These are phyloP conservation scores for Candida sojae DNA, from an alignment of 1,139 yeast genomes.

Conservation along the genomic window DNA sequence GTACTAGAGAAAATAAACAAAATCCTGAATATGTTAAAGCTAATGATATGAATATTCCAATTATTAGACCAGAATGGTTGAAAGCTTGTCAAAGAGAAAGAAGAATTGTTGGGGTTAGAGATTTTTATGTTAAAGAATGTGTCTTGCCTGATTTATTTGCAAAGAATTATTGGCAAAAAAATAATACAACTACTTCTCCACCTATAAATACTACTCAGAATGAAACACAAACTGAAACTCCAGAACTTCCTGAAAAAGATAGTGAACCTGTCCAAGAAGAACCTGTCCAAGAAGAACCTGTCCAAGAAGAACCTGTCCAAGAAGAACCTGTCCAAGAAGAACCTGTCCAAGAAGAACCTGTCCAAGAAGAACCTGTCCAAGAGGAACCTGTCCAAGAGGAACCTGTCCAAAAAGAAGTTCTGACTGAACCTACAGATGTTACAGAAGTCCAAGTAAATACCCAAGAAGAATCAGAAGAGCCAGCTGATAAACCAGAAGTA, in stretches of 20 bases:
- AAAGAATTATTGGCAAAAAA: constrained; percentile 42
- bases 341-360: constrained; percentile 17
- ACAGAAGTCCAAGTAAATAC: neutral
- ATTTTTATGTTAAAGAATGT: constrained; percentile 64
- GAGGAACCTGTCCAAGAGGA: constrained; percentile 16
- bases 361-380: constrained; percentile 19
- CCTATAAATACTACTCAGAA: neutral
- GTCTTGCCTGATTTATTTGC: constrained; percentile 50
- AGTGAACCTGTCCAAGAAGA: neutral
- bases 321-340: constrained; percentile 13
- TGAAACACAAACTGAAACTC: neutral
- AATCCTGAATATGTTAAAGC: constrained; percentile 75
- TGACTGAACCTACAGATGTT: neutral
- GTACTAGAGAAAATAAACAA: constrained; percentile 64
- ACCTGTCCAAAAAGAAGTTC: neutral
- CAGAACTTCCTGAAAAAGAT: constrained; percentile 6
- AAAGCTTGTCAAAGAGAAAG: constrained; percentile 91
- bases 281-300: constrained; percentile 17
- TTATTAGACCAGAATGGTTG: constrained; percentile 96
- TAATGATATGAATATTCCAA: constrained; percentile 83
- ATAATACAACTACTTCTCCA: neutral
- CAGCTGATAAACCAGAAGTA: neutral
- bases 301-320: constrained; percentile 12
- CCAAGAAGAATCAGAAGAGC: neutral
- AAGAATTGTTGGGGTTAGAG: constrained; percentile 89